Evolutionary conservation across 2,329 filamentous ascomycete genomes (phyloP).

Genomic region (Ophiostoma sp.): DNA sequence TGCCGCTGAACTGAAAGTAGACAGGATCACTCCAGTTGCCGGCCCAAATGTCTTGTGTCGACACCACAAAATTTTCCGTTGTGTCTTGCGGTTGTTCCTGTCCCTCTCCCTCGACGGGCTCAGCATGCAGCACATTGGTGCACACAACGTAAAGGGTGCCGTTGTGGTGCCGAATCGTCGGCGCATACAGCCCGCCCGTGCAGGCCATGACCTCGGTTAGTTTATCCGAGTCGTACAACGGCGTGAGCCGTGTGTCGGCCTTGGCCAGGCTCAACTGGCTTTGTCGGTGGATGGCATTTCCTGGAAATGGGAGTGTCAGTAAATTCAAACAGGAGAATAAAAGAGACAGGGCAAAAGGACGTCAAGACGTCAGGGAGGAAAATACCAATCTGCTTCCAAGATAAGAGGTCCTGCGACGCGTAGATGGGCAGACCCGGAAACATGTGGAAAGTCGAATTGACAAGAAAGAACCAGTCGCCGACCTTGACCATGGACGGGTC

Average conservation of each 20-base stretch:
- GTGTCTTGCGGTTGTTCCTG: neutral
- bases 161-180: neutral
- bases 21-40: neutral
- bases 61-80: constrained; percentile 4
- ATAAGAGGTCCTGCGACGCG: neutral
- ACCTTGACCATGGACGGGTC: constrained; percentile 10
- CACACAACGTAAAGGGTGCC: constrained; percentile 5
- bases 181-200: neutral
- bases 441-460: constrained; percentile 10
- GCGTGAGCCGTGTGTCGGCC: constrained; percentile 14
- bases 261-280: neutral
- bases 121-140: neutral
- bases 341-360: neutral
- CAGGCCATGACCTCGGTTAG: neutral
- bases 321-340: neutral
- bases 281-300: constrained; percentile 11
- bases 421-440: constrained; percentile 13
- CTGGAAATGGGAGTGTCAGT: neutral
- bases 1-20: constrained; percentile 3
- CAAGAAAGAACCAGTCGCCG: constrained; percentile 8
- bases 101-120: neutral
- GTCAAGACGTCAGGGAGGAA: neutral
- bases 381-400: neutral
- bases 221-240: neutral
- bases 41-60: constrained; percentile 1